These are phyloP conservation scores for Colletotrichum spaethianum DNA, from an alignment of 2,329 filamentous ascomycete genomes.

Conservation along the genomic window DNA sequence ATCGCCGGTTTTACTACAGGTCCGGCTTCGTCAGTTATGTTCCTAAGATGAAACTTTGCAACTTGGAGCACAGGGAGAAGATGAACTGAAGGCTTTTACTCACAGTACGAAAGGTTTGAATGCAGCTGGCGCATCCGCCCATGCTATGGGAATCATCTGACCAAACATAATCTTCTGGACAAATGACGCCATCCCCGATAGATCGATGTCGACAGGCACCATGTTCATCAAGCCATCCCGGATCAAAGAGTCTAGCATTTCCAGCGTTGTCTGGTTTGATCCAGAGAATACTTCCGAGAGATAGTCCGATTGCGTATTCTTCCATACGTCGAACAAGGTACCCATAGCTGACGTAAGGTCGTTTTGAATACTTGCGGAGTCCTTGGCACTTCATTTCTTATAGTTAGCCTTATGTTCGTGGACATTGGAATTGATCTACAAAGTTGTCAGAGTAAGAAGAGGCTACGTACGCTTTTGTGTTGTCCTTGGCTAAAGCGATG, in stretches of 20 bases:
- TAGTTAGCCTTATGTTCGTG: neutral
- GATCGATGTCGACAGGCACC: constrained; percentile 15
- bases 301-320: constrained; percentile 16
- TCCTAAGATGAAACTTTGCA: fast-evolving
- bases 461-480: neutral
- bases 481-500: constrained; percentile 14
- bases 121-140: constrained; percentile 4
- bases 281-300: constrained; percentile 16
- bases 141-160: constrained; percentile 30
- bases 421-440: neutral
- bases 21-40: neutral
- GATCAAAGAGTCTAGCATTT: constrained; percentile 4
- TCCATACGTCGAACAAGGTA: constrained; percentile 22
- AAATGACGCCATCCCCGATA: constrained; percentile 2
- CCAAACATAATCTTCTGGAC: constrained; percentile 18
- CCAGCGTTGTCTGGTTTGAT: neutral
- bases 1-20: constrained; percentile 15
- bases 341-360: constrained; percentile 7
- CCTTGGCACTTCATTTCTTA: constrained; percentile 6
- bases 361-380: constrained; percentile 3
- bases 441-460: neutral
- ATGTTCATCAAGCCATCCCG: constrained; percentile 27
- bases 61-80: neutral
- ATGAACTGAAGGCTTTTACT: neutral
- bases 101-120: constrained; percentile 18